Percentiles rank a stretch among this genome's conserved stretches.
Conservation (phyloP, 208 protist genomes). For the Crithidia thermophila region DNA sequence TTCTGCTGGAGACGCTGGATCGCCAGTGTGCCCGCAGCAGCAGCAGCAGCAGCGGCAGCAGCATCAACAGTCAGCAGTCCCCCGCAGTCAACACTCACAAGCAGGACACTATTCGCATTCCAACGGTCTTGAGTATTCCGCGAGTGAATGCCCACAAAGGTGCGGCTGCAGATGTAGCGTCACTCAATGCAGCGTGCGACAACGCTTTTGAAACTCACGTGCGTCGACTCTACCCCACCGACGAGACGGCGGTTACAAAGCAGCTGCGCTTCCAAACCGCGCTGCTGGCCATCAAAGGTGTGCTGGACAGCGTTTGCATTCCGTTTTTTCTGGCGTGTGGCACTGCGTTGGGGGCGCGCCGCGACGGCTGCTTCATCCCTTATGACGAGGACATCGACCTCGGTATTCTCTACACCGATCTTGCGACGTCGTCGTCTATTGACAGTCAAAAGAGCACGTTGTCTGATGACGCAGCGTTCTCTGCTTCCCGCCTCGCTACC, state of each 20-base stretch:
- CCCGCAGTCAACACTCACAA: too few species aligned
- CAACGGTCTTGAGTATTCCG: not conserved
- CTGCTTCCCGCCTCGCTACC: too few species aligned
- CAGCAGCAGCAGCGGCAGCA: too few species aligned
- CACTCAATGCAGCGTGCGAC: not conserved
- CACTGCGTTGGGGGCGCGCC: slow-evolving; percentile 79
- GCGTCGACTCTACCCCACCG: not conserved
- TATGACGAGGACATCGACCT: slow-evolving; percentile 91
- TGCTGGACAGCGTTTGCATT: slow-evolving; percentile 29
- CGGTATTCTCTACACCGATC: slow-evolving; percentile 70
- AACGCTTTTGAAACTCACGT: slow-evolving; percentile 28
- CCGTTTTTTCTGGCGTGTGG: slow-evolving; percentile 85
- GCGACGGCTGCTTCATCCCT: slow-evolving; percentile 83
- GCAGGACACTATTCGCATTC: slow-evolving; percentile 8
- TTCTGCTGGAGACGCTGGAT: slow-evolving; percentile 14
- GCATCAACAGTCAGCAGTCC: too few species aligned
- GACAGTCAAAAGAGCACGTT: too few species aligned
- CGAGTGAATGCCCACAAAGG: too few species aligned
- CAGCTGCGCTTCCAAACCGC: slow-evolving; percentile 71
- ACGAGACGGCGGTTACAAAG: slow-evolving; percentile 22
- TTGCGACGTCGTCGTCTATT: not conserved
- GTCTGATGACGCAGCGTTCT: too few species aligned
- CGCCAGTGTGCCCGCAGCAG: slow-evolving; percentile 1
- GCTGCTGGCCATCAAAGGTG: slow-evolving; percentile 53
- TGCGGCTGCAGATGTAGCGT: not conserved